Evolutionary conservation across 1,139 yeast genomes (phyloP).

Genomic region (Wickerhamiella infanticola): DNA sequence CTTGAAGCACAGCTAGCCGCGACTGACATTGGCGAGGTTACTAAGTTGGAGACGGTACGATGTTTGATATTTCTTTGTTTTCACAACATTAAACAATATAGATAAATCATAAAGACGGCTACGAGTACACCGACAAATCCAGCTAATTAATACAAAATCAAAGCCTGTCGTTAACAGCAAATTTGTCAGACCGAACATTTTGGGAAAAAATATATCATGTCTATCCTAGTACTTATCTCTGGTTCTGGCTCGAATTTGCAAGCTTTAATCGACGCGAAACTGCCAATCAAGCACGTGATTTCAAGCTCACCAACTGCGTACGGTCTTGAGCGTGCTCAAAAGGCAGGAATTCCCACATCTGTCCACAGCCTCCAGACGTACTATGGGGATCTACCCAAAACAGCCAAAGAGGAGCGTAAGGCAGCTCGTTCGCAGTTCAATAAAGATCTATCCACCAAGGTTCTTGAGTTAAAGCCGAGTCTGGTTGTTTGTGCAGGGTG

Average conservation of each 20-base stretch:
- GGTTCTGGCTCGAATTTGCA: constrained; percentile 92
- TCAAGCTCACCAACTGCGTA: constrained; percentile 74
- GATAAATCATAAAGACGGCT: neutral
- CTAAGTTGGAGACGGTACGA: too few species aligned
- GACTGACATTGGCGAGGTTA: too few species aligned
- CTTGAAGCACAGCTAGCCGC: neutral
- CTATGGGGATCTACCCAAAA: constrained; percentile 59
- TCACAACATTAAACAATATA: too few species aligned
- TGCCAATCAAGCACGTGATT: constrained; percentile 52
- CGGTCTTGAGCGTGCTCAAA: constrained; percentile 65
- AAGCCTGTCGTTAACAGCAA: neutral
- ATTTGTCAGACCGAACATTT: neutral
- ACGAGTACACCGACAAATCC: neutral
- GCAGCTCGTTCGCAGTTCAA: constrained; percentile 58
- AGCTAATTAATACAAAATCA: neutral
- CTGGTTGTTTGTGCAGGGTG: constrained; percentile 96
- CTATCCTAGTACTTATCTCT: constrained; percentile 67
- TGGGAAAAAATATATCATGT: constrained; percentile 7
- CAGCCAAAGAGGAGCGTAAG: constrained; percentile 38
- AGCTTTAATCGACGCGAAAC: constrained; percentile 71
- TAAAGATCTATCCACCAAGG: constrained; percentile 53
- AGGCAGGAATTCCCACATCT: constrained; percentile 50
- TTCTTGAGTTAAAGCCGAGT: constrained; percentile 47
- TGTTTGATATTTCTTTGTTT: too few species aligned
- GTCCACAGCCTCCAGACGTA: constrained; percentile 62